phyloP scores from a whole-genome alignment of 768 basidiomycete genomes.

The Gymnopilus dilepis region DNA sequence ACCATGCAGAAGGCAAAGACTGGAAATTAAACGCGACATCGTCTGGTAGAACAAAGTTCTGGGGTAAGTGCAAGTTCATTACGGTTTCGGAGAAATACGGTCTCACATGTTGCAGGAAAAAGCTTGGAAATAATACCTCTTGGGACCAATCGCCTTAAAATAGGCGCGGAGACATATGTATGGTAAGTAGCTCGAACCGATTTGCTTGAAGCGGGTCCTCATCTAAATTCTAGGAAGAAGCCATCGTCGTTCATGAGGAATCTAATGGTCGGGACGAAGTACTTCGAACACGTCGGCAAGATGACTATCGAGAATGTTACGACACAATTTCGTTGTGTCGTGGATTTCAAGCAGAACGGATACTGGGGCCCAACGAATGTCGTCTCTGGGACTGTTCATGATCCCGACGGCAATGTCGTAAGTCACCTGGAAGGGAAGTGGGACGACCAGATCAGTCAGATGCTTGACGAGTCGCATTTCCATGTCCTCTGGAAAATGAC shows the following conservation, averaged over 20 bases:
- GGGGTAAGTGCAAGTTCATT: conserved; percentile 62
- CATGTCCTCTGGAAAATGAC: conserved; percentile 78
- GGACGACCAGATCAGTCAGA: conserved; percentile 82
- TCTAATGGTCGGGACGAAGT: conserved; percentile 89
- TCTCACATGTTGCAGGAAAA: conserved; percentile 61
- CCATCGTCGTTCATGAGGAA: conserved; percentile 91
- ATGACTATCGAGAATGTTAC: conserved; percentile 73
- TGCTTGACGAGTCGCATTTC: conserved; percentile 69
- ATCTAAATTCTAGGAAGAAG: conserved; percentile 62
- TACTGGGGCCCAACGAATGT: conserved; percentile 84
- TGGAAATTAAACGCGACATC: conserved; percentile 82
- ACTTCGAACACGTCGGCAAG: conserved; percentile 84
- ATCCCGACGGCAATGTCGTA: conserved; percentile 54
- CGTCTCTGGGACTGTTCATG: conserved; percentile 65
- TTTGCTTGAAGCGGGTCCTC: conserved; percentile 10
- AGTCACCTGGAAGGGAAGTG: conserved; percentile 86
- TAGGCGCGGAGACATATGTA: conserved; percentile 69
- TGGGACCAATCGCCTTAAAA: conserved; percentile 69
- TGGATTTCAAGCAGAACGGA: conserved; percentile 88
- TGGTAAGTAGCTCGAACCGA: conserved; percentile 54
- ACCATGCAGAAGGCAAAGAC: conserved; percentile 78
- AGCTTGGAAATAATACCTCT: conserved; percentile 86
- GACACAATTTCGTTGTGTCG: conserved; percentile 59
- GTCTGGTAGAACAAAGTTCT: conserved; percentile 87
- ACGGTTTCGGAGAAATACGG: conserved; percentile 12